Evolutionary conservation across 2,329 filamentous ascomycete species (phyloP), one percentile per base, ranked within the genome.

Genomic region (Colletotrichum agaves): DNA sequence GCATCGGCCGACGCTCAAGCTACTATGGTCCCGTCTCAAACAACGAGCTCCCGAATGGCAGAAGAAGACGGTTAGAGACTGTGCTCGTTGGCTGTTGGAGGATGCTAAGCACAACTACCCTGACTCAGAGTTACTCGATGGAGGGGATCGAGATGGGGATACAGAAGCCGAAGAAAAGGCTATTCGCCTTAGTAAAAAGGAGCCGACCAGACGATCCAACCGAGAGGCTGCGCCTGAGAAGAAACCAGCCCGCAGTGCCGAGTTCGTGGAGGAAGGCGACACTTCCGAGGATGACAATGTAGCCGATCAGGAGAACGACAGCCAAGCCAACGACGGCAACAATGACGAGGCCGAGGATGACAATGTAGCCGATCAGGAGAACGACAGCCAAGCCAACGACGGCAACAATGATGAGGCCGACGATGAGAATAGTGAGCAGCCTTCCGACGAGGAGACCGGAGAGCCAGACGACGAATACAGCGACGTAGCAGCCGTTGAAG

Each of bases 11-110:
- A 79, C 77, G 0, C 80, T 79, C 37, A 74, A 77, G 63, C 73
- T 83, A 4, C 70, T 81, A 4, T 83, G 81, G 81, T 74, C 74
- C 55, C 78, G 81, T 4, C 69, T 82, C 50, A 78, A 76, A 65
- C 74, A 76, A 49, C 74, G 67, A 1, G 75, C 81, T 1, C 78
- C 79, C 0, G 72, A 70, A 5, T 74, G 73, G 65, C 72, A 78
- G 17, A 56, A 69, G 5, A 76, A 75, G 71, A 73, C 73, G 1
- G 75, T 79, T 4, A 74, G 75, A 37, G 76, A 82, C 17, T 76
- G 76, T 60, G 76, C 80, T 3, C 75, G 76, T 35, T 75, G 76
- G 59, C 71, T 83, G 2, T 47, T 80, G 1, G 75, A 78, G 2
- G 73, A 73, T 5, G 75, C 76, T 50, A 72, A 74, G 35, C 71